Conservation (phyloP, 2,329 filamentous ascomycete genomes). For the Pyrenophora tritici-repentis region DNA sequence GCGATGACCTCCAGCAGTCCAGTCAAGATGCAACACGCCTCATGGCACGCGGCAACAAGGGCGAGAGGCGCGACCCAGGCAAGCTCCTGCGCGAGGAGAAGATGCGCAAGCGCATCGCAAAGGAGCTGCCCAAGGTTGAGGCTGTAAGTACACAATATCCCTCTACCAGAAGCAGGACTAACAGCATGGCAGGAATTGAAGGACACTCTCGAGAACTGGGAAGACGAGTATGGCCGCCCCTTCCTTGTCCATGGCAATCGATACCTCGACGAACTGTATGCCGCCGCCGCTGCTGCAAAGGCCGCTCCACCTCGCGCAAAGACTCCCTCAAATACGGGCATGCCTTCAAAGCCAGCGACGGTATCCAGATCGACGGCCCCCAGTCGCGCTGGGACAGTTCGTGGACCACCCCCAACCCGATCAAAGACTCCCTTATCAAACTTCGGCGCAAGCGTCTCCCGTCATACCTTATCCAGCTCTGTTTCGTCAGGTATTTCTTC, state of each 20-base stretch:
- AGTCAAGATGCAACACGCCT: conserved; percentile 94
- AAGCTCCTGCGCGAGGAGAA: conserved; percentile 95
- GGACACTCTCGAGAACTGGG: conserved; percentile 82
- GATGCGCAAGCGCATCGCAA: conserved; percentile 96
- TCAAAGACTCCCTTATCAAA: conserved; percentile 51
- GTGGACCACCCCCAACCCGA: conserved; percentile 49
- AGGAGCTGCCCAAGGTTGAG: conserved; percentile 91
- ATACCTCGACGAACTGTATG: conserved; percentile 84
- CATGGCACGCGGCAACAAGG: conserved; percentile 88
- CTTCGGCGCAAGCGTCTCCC: conserved; percentile 43
- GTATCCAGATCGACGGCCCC: conserved; percentile 37
- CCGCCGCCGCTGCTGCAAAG: conserved; percentile 62
- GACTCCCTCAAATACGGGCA: conserved; percentile 65
- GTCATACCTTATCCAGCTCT: conserved; percentile 47
- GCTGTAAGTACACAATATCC: conserved; percentile 49
- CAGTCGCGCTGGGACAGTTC: conserved; percentile 48
- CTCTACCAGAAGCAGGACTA: background rate
- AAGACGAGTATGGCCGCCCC: conserved; percentile 90
- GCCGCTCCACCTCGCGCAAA: conserved; percentile 71
- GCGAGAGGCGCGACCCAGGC: conserved; percentile 91
- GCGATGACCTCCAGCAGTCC: conserved; percentile 83
- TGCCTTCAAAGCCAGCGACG: conserved; percentile 36
- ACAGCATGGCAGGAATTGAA: conserved; percentile 60
- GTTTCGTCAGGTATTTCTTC: conserved; percentile 33
- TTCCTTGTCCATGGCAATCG: conserved; percentile 92